A percentile compares a stretch with the other conserved stretches of the same genome.
phyloP scores from a whole-genome alignment of 139 green algal genomes.

The Chlamydomonas asymmetrica region DNA sequence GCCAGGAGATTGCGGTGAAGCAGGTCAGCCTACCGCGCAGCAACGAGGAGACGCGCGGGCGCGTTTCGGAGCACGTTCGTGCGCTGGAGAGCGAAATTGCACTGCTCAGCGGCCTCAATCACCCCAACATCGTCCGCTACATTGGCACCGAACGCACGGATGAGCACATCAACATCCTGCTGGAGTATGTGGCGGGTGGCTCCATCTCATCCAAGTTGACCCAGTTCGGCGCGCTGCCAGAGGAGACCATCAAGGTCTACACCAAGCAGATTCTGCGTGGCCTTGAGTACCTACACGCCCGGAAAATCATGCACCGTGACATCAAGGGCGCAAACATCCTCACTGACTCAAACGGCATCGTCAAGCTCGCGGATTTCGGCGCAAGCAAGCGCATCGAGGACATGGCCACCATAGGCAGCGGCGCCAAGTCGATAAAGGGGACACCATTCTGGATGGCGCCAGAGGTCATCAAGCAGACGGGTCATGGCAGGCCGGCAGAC shows the following conservation, averaged over 20 bases:
- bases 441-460: constrained; percentile 99
- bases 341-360: constrained; percentile 82
- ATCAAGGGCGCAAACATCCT: constrained; percentile 93
- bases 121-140: constrained; percentile 96
- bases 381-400: constrained; percentile 91
- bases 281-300: constrained; percentile 92
- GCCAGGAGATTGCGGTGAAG: constrained; percentile 95
- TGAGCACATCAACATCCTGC: constrained; percentile 92
- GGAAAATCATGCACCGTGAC: constrained; percentile 87
- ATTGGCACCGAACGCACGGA: constrained; percentile 79
- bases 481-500: constrained; percentile 84
- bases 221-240: constrained; percentile 44
- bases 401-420: constrained; percentile 83
- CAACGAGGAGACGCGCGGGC: constrained; percentile 33
- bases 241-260: constrained; percentile 76
- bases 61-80: constrained; percentile 70
- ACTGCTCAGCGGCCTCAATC: constrained; percentile 77
- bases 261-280: constrained; percentile 80
- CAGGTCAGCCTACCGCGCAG: constrained; percentile 65
- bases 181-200: constrained; percentile 95
- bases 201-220: constrained; percentile 75
- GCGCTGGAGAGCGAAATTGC: constrained; percentile 85
- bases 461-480: constrained; percentile 92
- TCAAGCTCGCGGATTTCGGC: constrained; percentile 97
- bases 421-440: constrained; percentile 87